These are phyloP conservation scores for Cladosporium sp. DNA, from an alignment of 2,329 filamentous ascomycete genomes.

Conservation along the genomic window DNA sequence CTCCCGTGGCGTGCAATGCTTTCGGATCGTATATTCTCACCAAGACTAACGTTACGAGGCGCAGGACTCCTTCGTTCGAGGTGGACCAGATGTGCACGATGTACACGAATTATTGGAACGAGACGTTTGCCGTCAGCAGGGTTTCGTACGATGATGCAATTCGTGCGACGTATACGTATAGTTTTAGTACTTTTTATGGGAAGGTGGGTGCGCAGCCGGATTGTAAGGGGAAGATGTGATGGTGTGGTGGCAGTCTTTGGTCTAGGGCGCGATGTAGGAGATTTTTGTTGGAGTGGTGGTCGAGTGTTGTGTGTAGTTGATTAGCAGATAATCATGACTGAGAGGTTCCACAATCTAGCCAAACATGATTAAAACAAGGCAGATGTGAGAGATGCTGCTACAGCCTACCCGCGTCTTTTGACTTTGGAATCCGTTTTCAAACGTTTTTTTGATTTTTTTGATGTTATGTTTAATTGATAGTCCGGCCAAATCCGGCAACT, in stretches of 20 bases:
- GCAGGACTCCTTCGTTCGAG: not conserved
- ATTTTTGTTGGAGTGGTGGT: not conserved
- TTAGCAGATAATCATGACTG: no score
- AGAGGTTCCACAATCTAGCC: no score
- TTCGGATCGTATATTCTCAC: slow-evolving; percentile 17
- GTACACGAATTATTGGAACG: slow-evolving; percentile 9
- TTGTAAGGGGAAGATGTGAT: not conserved
- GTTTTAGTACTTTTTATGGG: slow-evolving; percentile 5
- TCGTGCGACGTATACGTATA: not conserved
- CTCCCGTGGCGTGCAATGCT: not conserved
- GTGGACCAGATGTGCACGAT: slow-evolving; percentile 14
- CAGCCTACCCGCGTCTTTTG: no score
- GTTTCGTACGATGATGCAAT: not conserved
- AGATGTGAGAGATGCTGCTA: no score
- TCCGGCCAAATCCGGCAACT: not conserved
- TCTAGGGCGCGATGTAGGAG: not conserved
- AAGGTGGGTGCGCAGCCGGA: not conserved
- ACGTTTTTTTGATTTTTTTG: no score
- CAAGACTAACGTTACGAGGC: slow-evolving; percentile 7
- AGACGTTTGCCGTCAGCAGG: not conserved
- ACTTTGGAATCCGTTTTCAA: no score
- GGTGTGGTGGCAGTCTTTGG: not conserved
- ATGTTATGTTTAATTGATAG: no score
- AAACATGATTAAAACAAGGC: no score
- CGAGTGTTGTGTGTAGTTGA: no score